These are phyloP conservation scores for Kwoniella mangroviensis DNA, from an alignment of 768 basidiomycete genomes.

Conservation along the genomic window DNA sequence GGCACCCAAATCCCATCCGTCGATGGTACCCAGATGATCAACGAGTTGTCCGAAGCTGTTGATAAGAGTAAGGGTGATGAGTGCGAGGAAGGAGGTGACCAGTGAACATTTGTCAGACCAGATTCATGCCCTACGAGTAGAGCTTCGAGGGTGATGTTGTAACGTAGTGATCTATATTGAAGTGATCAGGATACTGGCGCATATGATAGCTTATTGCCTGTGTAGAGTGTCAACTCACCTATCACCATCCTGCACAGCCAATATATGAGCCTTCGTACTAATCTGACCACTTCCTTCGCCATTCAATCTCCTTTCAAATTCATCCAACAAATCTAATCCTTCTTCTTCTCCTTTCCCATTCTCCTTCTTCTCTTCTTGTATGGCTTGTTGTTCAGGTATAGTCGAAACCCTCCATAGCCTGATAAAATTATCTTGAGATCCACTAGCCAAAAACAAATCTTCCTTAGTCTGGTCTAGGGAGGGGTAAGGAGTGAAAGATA, in stretches of 20 bases:
- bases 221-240: constrained; percentile 33
- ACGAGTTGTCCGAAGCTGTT: constrained; percentile 89
- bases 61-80: constrained; percentile 68
- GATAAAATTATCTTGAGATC: constrained; percentile 92
- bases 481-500: constrained; percentile 65
- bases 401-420: constrained; percentile 85
- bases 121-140: constrained; percentile 95
- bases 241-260: constrained; percentile 65
- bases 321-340: constrained; percentile 79
- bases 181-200: not conserved
- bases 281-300: constrained; percentile 81
- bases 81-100: constrained; percentile 64
- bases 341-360: constrained; percentile 33
- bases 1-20: constrained; percentile 78
- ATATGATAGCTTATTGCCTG: not conserved
- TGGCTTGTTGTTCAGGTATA: constrained; percentile 54
- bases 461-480: constrained; percentile 42
- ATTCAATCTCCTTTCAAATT: constrained; percentile 78
- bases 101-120: constrained; percentile 83
- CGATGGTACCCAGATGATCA: constrained; percentile 92
- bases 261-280: constrained; percentile 80
- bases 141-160: constrained; percentile 87
- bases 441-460: constrained; percentile 80
- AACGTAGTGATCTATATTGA: constrained; percentile 60
- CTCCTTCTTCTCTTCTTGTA: not conserved